Evolutionary conservation across 2,329 filamentous ascomycete species (phyloP).

Genomic region (Aschersonia sp.): DNA sequence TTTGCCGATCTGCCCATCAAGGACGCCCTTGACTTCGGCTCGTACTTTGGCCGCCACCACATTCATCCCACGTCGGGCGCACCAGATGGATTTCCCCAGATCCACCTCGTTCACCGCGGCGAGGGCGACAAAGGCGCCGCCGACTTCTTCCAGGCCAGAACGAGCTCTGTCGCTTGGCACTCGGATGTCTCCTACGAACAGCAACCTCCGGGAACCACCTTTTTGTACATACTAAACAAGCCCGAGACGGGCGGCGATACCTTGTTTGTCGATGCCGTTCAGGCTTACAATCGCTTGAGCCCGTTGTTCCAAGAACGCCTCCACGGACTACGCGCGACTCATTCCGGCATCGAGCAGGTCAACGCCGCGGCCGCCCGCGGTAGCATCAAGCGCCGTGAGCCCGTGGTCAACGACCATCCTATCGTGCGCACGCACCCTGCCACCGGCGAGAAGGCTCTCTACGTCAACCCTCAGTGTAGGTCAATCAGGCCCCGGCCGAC

Average conservation of each 20-base stretch:
- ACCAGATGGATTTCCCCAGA: slow-evolving; percentile 56
- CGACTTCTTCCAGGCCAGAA: slow-evolving; percentile 51
- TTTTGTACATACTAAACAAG: slow-evolving; percentile 75
- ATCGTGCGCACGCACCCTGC: slow-evolving; percentile 68
- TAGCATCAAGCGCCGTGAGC: slow-evolving; percentile 61
- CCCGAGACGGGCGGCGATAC: slow-evolving; percentile 75
- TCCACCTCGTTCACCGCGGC: slow-evolving; percentile 67
- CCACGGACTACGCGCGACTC: slow-evolving; percentile 66
- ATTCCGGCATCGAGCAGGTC: slow-evolving; percentile 73
- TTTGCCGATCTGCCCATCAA: slow-evolving; percentile 55
- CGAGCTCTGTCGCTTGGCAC: slow-evolving; percentile 79
- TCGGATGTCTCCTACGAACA: slow-evolving; percentile 78
- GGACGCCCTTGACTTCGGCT: slow-evolving; percentile 53
- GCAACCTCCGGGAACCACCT: slow-evolving; percentile 82
- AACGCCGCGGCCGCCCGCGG: slow-evolving; percentile 51
- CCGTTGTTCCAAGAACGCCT: slow-evolving; percentile 67
- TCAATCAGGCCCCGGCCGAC: slow-evolving; percentile 1
- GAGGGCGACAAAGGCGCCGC: slow-evolving; percentile 32
- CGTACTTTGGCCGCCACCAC: slow-evolving; percentile 70
- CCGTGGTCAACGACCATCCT: slow-evolving; percentile 61
- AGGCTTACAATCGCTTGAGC: slow-evolving; percentile 70
- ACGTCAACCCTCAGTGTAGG: slow-evolving; percentile 71
- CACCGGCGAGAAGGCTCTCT: slow-evolving; percentile 75
- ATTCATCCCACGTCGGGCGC: slow-evolving; percentile 69
- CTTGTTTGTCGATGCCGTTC: slow-evolving; percentile 63